Percentiles rank a stretch among this genome's conserved stretches.
Evolutionary conservation across 2,329 filamentous ascomycete species (phyloP).

Genomic region (Chrysoporthe cubensis): DNA sequence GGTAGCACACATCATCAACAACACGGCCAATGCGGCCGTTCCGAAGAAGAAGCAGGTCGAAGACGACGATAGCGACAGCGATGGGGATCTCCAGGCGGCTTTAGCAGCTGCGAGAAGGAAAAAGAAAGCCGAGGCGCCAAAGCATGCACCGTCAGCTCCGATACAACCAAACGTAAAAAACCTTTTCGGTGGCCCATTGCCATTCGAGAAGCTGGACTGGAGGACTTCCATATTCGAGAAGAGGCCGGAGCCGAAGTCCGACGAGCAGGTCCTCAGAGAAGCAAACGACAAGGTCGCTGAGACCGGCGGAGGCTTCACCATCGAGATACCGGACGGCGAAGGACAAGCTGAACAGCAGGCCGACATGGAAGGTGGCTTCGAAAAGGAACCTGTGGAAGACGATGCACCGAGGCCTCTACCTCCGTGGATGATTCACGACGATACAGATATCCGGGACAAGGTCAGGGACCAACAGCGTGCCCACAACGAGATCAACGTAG

Average conservation of each 20-base stretch:
- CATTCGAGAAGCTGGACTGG: conserved; percentile 85
- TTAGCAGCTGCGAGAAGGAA: conserved; percentile 71
- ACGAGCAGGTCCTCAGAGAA: conserved; percentile 29
- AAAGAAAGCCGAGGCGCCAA: conserved; percentile 48
- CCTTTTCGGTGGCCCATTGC: conserved; percentile 77
- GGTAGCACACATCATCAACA: conserved; percentile 76
- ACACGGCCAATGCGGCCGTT: conserved; percentile 67
- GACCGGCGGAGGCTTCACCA: conserved; percentile 44
- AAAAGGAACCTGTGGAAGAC: conserved; percentile 50
- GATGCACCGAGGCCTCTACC: conserved; percentile 65
- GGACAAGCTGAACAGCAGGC: conserved; percentile 35
- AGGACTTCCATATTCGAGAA: conserved; percentile 63
- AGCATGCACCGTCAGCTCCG: conserved; percentile 37
- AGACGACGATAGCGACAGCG: conserved; percentile 69
- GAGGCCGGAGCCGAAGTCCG: conserved; percentile 36
- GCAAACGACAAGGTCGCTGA: conserved; percentile 30
- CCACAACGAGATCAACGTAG: conserved; percentile 65
- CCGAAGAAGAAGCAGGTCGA: conserved; percentile 51
- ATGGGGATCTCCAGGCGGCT: conserved; percentile 79
- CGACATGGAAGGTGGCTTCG: conserved; percentile 67
- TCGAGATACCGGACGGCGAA: conserved; percentile 31
- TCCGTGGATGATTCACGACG: conserved; percentile 71
- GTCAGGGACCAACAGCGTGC: conserved; percentile 61
- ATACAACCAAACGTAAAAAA: conserved; percentile 59
- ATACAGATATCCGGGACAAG: conserved; percentile 68